These are phyloP conservation scores for Candida chilensis DNA, from an alignment of 805 yeast species.

Conservation along the genomic window DNA sequence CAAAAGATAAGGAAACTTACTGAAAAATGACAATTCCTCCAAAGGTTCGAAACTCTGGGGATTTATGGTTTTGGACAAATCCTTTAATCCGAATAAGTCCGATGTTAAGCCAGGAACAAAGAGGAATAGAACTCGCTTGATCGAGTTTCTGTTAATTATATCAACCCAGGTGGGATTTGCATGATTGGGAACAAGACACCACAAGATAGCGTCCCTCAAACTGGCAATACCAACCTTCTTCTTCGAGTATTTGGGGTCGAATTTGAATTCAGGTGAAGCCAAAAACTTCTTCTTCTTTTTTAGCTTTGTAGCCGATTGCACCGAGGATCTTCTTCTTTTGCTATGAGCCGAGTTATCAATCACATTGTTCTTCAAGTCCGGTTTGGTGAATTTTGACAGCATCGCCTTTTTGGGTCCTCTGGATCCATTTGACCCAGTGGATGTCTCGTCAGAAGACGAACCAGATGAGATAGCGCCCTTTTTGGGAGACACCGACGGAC, in stretches of 20 bases:
- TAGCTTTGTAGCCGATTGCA: conserved; percentile 13
- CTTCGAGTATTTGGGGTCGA: conserved; percentile 5
- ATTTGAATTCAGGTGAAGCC: conserved; percentile 10
- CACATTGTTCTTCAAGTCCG: background rate
- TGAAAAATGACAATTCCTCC: conserved; percentile 19
- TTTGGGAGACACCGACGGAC: no score
- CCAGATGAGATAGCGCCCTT: no score
- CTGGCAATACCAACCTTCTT: conserved; percentile 24
- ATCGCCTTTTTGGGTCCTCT: no score
- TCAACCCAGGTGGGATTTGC: conserved; percentile 40
- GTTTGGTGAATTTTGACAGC: background rate
- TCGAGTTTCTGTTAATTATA: conserved; percentile 33
- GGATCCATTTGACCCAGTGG: no score
- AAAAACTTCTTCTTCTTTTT: conserved; percentile 19
- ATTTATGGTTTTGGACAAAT: conserved; percentile 2
- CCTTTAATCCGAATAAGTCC: conserved; percentile 27
- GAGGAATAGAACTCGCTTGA: conserved; percentile 48
- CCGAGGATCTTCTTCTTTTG: conserved; percentile 28
- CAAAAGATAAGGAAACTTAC: conserved; percentile 29
- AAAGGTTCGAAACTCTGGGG: conserved; percentile 1
- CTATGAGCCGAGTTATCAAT: background rate
- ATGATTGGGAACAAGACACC: conserved; percentile 25
- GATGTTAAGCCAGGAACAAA: conserved; percentile 57
- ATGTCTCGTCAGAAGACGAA: no score
- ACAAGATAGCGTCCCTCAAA: conserved; percentile 35